Evolutionary conservation across 768 basidiomycete species (phyloP), one percentile per base, ranked within the genome.

Genomic region (Russula foetens): DNA sequence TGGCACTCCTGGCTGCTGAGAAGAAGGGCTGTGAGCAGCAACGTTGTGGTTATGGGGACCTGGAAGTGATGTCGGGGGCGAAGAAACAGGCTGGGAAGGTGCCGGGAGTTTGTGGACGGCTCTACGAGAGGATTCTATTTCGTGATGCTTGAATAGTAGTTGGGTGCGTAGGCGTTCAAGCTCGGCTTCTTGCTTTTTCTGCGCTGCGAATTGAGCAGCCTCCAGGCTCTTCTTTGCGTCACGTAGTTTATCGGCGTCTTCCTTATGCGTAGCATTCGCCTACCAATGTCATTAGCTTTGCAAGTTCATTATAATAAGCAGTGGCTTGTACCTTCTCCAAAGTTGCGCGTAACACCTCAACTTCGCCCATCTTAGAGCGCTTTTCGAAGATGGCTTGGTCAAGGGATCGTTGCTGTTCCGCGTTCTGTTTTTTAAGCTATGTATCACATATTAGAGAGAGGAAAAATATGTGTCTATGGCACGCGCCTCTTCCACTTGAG

Each of bases 131-230:
- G 59, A 23, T 28, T 64, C 59, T 19, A 61, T 39, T 50, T 66
- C 65, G 31, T 64, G 59, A 46, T 66, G 58, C 29, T 66, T 60
- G 50, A 66, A 66, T 19, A 53, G 19, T 6, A 65, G 63, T 31
- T 66, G 65, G 21, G 65, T 66, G 21, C 58, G 58, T 12, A 66
- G 56, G 38, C 63, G 56, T 24, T 66, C 63, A 19, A 66, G 54
- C 45, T 66, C 65, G 17, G 48, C 39, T 7, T 65, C 56, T 46
- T 61, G 65, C 38, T 45, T 19, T 31, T 24, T 46, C 53, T 59
- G 56, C 15, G 58, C 47, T 15, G 43, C 39, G 17, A 35, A 23
- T 24, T 64, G 65, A 51, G 50, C 58, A 11, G 65, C 63, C 46
- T 61, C 59, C 23, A 63, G 26, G 21, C 14, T 50, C 23, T 64